A percentile compares a stretch with the other conserved stretches of the same genome.
phyloP scores from a whole-genome alignment of 2,329 filamentous ascomycete species.

The Raffaelea deltoideospora region DNA sequence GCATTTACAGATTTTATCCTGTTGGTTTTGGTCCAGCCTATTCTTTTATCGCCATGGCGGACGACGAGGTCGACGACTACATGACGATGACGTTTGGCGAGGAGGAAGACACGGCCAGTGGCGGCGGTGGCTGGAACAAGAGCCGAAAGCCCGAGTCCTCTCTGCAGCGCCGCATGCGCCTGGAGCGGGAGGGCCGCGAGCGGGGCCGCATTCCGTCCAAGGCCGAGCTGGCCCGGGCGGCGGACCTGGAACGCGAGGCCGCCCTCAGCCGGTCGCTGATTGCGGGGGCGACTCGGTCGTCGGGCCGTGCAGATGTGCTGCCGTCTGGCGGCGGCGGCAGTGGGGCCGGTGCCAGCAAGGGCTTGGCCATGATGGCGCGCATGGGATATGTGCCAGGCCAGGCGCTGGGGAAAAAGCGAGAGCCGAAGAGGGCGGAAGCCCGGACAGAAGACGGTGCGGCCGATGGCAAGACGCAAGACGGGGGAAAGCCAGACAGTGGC shows the following conservation, averaged over 20 bases:
- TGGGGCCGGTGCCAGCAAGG: constrained; percentile 49
- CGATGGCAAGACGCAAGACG: too few species aligned
- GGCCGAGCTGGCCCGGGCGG: constrained; percentile 63
- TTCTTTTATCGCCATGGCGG: neutral
- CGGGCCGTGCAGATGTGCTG: too few species aligned
- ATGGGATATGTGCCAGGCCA: constrained; percentile 76
- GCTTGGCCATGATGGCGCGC: constrained; percentile 90
- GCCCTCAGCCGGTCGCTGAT: constrained; percentile 64
- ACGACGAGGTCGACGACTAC: constrained; percentile 65
- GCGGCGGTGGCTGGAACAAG: constrained; percentile 17
- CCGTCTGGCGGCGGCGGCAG: neutral
- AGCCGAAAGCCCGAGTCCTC: constrained; percentile 27
- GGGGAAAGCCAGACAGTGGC: too few species aligned
- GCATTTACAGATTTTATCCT: too few species aligned
- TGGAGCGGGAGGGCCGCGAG: constrained; percentile 49
- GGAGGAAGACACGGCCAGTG: too few species aligned
- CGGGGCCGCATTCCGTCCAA: constrained; percentile 63
- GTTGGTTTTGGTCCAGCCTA: too few species aligned
- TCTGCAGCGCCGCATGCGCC: constrained; percentile 35
- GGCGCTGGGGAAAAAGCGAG: constrained; percentile 43
- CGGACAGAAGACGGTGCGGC: neutral
- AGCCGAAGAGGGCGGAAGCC: constrained; percentile 8
- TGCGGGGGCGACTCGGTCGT: too few species aligned
- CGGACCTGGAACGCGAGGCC: constrained; percentile 54
- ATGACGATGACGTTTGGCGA: constrained; percentile 90